Percentiles rank a stretch among this genome's conserved stretches.
phyloP scores from a whole-genome alignment of 176 grass and related monocot genomes.

The Echinochloa phyllopogon region DNA sequence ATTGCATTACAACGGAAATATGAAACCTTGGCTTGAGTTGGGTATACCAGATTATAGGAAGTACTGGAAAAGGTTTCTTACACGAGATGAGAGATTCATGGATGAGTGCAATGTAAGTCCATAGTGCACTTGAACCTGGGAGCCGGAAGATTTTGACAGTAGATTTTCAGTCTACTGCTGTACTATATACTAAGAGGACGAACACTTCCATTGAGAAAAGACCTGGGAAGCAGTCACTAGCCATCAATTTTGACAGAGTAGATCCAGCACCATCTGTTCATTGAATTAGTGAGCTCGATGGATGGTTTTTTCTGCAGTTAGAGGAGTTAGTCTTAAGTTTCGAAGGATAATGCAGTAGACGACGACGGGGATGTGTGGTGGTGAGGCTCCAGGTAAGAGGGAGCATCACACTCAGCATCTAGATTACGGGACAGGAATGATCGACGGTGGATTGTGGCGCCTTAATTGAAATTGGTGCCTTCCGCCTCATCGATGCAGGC shows the following conservation, averaged over 20 bases:
- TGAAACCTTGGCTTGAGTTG: constrained; percentile 99
- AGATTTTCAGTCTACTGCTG: constrained; percentile 60
- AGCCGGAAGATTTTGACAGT: constrained; percentile 46
- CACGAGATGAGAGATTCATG: constrained; percentile 83
- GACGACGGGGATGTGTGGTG: constrained; percentile 31
- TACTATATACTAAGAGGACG: constrained; percentile 57
- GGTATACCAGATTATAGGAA: constrained; percentile 92
- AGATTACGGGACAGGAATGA: constrained; percentile 51
- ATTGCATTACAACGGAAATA: constrained; percentile 95
- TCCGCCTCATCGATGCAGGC: constrained; percentile 52
- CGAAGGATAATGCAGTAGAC: constrained; percentile 58
- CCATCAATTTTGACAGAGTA: constrained; percentile 73
- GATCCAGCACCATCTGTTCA: constrained; percentile 68
- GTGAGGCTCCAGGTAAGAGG: constrained; percentile 56
- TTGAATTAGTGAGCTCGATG: constrained; percentile 66
- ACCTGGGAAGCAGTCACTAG: constrained; percentile 45
- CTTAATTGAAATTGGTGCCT: constrained; percentile 62
- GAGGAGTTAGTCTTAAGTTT: constrained; percentile 54
- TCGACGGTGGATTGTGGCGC: constrained; percentile 45
- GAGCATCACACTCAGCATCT: constrained; percentile 50
- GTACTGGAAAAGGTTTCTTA: constrained; percentile 88
- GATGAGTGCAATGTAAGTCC: constrained; percentile 95
- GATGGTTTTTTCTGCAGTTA: constrained; percentile 61
- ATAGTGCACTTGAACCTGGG: constrained; percentile 54
- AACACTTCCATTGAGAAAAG: constrained; percentile 40